phyloP scores from a whole-genome alignment of 169 alveolate genomes.

The Plasmodium vinckei region DNA sequence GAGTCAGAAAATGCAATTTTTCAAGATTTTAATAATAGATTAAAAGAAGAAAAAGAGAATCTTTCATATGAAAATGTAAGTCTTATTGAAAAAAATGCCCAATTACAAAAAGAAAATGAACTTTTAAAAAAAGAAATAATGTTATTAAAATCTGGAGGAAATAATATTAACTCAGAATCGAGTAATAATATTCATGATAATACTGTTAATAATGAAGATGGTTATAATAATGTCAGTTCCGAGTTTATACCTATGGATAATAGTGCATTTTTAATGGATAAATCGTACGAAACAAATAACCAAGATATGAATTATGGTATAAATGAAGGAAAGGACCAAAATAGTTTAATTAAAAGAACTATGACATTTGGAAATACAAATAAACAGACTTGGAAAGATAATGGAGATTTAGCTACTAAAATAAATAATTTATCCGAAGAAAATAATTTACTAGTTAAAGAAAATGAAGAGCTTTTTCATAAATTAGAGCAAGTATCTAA shows the following conservation, averaged over 20 bases:
- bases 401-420: conserved; percentile 20
- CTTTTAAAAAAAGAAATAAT: conserved; percentile 29
- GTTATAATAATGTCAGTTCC: neutral
- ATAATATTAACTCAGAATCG: neutral
- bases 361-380: conserved; percentile 33
- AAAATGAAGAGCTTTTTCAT: conserved; percentile 70
- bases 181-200: neutral
- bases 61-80: conserved; percentile 18
- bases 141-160: conserved; percentile 3
- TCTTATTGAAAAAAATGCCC: conserved; percentile 6
- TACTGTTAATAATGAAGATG: conserved; percentile 2
- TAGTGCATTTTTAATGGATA: neutral
- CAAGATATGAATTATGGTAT: neutral
- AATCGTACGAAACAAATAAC: conserved; percentile 2
- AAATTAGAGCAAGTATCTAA: conserved; percentile 48
- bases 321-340: neutral
- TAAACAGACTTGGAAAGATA: conserved; percentile 15
- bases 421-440: conserved; percentile 49
- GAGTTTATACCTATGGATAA: neutral
- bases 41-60: conserved; percentile 61
- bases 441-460: conserved; percentile 47
- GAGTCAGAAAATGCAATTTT: conserved; percentile 46
- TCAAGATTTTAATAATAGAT: conserved; percentile 61
- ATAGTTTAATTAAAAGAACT: conserved; percentile 1
- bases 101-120: conserved; percentile 51